Base-by-base conservation (phyloP, 2,329 filamentous ascomycete genomes). In the Colletotrichum neosansevieriae region DNA sequence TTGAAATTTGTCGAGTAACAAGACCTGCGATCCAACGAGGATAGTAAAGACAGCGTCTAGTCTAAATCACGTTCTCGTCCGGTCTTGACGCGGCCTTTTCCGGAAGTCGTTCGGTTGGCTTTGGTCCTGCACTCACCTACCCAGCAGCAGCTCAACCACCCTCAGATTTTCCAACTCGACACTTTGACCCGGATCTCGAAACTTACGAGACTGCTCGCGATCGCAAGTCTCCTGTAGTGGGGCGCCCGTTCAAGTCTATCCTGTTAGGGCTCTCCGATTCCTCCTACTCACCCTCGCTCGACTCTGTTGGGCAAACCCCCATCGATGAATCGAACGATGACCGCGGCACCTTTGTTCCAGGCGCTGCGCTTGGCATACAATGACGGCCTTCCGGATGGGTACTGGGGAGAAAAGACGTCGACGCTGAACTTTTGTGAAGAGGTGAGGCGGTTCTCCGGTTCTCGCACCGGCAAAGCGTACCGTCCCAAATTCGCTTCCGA, bases 401-500 rank as follows among this genome's bases (percentile, higher is more conserved):
- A 87, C 76, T 94, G 91, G 91, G 86, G 85, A 6, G 88, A 90
- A 21, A 88, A 91, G 63, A 93, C 91, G 1, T 89, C 89, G 9
- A 93, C 91, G 0, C 75, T 93, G 50, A 93, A 94, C 77, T 94
- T 92, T 86, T 94, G 92, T 76, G 92, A 94, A 84, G 92, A 94
- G 84, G 90, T 90, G 70, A 58, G n/a, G n/a, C 12, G 24, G 77
- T 70, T 54, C 32, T 17, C n/a, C 12, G 24, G 77, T 70, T 54
- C 32, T 17, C n/a, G 12, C 19, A 21, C 54, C 21, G 40, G 13
- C 10, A 12, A 34, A 17, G n/a, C 17, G 21, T 15, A 12, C 13
- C 9, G 17, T n/a, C 13, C 24, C 17, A 15, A 24, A 24, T 6
- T 7, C 17, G 12, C 54, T 50, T 7, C 40, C 47, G 24, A 51